Evolutionary conservation across 2,329 filamentous ascomycete species (phyloP), one percentile per base, ranked within the genome.

Genomic region (Cladosporium sp.): DNA sequence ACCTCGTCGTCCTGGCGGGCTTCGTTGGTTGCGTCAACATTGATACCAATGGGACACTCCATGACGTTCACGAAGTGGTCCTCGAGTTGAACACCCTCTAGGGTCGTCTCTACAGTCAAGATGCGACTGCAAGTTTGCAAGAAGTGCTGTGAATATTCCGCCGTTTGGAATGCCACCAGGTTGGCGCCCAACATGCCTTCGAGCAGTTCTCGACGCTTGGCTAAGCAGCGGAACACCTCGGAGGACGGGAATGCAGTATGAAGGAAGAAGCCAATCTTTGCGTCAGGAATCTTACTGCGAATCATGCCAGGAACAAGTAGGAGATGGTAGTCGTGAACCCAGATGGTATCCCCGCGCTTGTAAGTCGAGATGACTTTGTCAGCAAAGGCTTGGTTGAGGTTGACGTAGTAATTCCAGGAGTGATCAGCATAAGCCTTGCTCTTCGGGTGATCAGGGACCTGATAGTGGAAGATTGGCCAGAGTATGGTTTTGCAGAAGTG

Each of bases 401-500:
- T 90, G 70, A 91, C 88, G 68, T 97, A 97, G 77, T 90, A 96
- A 65, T 91, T 83, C 91, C 92, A 97, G 0, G 92, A 97, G 74
- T 97, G 92, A 66, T 97, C 93, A 72, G 96, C 89, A 72, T 96
- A 97, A 0, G 93, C 93, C 61, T 97, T 97, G 83, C 91, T 97
- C 80, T 96, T 96, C 24, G 93, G 93, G 70, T 96, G 95, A 71
- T 97, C 94, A 0, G 93, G 94, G 59, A 97, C 96, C 74, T 97
- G 92, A 73, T 97, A 97, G 75, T 97, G 92, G 74, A 97, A 96
- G 60, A 97, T 92, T 1, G 93, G 93, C 93, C 93, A 97, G 6
- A 97, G 80, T 56, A 97, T 96, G 69, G 93, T 91, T 77, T 97
- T 97, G 85, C 92, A 97, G 71, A 94, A 97, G 74, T 97, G 92